Percentiles rank a stretch among this genome's conserved stretches.
Conservation (phyloP, 2,329 filamentous ascomycete genomes). For the Fusarium lateritium region DNA sequence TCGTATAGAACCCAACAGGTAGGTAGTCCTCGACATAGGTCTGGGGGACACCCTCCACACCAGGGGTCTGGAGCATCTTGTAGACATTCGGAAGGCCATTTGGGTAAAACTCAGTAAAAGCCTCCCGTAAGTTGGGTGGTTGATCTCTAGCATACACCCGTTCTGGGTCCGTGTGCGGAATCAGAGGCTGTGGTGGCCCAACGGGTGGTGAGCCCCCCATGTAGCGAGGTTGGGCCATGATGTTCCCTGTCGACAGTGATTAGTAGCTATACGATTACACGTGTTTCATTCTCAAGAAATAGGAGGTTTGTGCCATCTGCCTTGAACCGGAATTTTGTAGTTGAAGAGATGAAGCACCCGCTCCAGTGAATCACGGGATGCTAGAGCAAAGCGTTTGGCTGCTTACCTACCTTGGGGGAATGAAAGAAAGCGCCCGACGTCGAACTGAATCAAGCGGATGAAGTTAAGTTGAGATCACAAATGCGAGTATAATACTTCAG, state of each 20-base stretch:
- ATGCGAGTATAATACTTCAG: background rate
- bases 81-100: constrained; percentile 55
- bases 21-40: constrained; percentile 57
- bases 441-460: background rate
- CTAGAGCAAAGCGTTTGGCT: background rate
- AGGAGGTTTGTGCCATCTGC: background rate
- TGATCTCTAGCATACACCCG: constrained; percentile 45
- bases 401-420: constrained; percentile 26
- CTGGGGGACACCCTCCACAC: constrained; percentile 45
- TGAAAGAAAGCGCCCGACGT: constrained; percentile 10
- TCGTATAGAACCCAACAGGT: constrained; percentile 56
- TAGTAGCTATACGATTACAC: constrained; percentile 15
- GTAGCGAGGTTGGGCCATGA: constrained; percentile 34
- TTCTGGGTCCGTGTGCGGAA: constrained; percentile 35
- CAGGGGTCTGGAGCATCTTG: constrained; percentile 51
- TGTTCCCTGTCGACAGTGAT: constrained; percentile 20
- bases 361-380: background rate
- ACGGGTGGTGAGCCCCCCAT: constrained; percentile 22
- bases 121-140: constrained; percentile 43
- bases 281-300: background rate
- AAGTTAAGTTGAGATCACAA: background rate
- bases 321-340: background rate
- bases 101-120: constrained; percentile 54
- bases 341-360: background rate
- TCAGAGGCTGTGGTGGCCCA: constrained; percentile 32